phyloP scores from a whole-genome alignment of 192 early-diverging fungal species.

The Umbelopsis ramanniana region DNA sequence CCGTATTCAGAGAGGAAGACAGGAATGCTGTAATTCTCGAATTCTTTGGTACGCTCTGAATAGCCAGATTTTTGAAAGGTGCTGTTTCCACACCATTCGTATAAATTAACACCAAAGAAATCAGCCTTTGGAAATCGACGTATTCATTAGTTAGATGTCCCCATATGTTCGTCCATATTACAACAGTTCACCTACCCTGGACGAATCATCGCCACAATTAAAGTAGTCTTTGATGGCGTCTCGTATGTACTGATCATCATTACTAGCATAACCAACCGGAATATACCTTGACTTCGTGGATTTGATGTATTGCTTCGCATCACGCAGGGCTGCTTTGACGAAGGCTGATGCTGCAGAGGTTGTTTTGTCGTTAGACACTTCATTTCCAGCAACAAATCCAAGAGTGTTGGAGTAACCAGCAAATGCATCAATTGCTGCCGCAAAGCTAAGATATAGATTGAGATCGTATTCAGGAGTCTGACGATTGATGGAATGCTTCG shows the following conservation, averaged over 20 bases:
- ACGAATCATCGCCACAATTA: constrained; percentile 62
- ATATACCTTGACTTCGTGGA: constrained; percentile 51
- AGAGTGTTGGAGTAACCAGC: constrained; percentile 65
- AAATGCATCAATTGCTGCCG: constrained; percentile 68
- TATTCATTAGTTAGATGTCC: background rate
- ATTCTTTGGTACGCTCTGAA: constrained; percentile 62
- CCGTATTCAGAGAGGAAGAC: constrained; percentile 80
- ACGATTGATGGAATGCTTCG: constrained; percentile 69
- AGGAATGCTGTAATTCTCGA: constrained; percentile 64
- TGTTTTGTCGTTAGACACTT: constrained; percentile 67
- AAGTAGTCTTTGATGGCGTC: constrained; percentile 70
- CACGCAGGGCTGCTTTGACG: constrained; percentile 73
- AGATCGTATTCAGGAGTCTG: constrained; percentile 61
- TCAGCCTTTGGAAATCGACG: constrained; percentile 50
- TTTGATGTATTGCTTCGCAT: constrained; percentile 65
- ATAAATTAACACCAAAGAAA: constrained; percentile 77
- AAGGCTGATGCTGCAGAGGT: constrained; percentile 65
- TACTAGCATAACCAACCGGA: constrained; percentile 79
- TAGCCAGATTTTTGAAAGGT: constrained; percentile 73
- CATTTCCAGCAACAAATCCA: constrained; percentile 78
- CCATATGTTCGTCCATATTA: background rate
- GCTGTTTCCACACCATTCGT: constrained; percentile 77
- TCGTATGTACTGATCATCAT: constrained; percentile 74
- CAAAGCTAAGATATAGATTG: constrained; percentile 58
- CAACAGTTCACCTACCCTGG: constrained; percentile 37